A percentile compares a stretch with the other conserved stretches of the same genome.
Conservation (phyloP, 257 asterid species). For the Primulina eburnea region DNA sequence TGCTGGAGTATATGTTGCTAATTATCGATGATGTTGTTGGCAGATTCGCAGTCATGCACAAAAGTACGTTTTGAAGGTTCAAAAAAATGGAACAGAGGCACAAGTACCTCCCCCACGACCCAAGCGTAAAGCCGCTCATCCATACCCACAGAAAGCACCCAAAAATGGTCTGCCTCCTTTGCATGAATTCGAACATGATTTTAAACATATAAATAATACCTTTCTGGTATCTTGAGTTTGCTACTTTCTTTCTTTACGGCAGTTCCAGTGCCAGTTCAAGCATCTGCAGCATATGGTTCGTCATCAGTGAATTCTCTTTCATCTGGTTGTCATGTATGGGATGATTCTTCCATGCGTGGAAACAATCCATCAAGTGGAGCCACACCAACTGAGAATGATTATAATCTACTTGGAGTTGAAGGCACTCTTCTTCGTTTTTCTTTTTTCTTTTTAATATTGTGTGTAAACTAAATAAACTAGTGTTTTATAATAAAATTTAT, state of each 20-base stretch:
- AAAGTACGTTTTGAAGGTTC: constrained; percentile 90
- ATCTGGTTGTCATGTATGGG: constrained; percentile 65
- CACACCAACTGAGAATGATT: constrained; percentile 59
- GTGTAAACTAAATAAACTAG: background rate
- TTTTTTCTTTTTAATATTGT: constrained; percentile 7
- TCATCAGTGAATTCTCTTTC: constrained; percentile 52
- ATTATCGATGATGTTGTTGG: constrained; percentile 14
- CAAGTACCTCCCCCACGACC: constrained; percentile 99
- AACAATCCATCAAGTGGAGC: constrained; percentile 47
- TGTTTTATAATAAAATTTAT: background rate
- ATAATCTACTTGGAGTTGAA: constrained; percentile 53
- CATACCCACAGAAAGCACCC: constrained; percentile 93
- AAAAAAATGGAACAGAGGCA: constrained; percentile 86
- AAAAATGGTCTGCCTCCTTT: constrained; percentile 59
- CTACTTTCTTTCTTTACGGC: constrained; percentile 25
- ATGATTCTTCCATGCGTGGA: constrained; percentile 55
- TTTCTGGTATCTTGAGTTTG: constrained; percentile 24
- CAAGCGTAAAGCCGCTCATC: constrained; percentile 96
- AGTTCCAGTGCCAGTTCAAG: constrained; percentile 67
- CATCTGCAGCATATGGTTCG: constrained; percentile 63
- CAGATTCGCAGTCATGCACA: constrained; percentile 99
- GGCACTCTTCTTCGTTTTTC: constrained; percentile 35
- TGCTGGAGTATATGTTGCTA: background rate
- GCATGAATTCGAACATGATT: constrained; percentile 8
- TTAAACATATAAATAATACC: constrained; percentile 7